Conservation (phyloP, 1,284 basidiomycete species). For the Malassezia vespertilionis region DNA sequence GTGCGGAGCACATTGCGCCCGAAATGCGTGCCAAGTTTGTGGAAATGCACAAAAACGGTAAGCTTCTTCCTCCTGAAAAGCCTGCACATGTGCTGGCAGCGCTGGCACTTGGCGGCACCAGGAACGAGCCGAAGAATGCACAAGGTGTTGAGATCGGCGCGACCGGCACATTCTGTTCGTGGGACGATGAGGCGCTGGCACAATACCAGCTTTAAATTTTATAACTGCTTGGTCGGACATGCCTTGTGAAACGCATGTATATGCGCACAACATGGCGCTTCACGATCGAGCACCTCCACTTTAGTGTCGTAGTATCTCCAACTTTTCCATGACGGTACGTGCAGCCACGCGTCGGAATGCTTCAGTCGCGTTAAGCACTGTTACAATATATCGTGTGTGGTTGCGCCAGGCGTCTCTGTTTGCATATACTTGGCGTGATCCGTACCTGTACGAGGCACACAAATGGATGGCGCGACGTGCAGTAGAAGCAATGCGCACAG, state of each 20-base stretch:
- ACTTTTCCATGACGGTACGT: too few relatives aligned
- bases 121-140: conserved; percentile 50
- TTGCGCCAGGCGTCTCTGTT: conserved; percentile 15
- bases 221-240: too few relatives aligned
- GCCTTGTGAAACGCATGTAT: too few relatives aligned
- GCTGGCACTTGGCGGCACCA: conserved; percentile 48
- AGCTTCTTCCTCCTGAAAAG: conserved; percentile 52
- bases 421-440: conserved; percentile 12
- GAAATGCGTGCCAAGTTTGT: conserved; percentile 56
- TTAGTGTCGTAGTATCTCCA: too few relatives aligned
- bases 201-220: too few relatives aligned
- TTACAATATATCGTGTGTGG: conserved; percentile 15
- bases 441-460: conserved; percentile 16
- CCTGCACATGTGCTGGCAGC: conserved; percentile 61
- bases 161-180: conserved; percentile 60
- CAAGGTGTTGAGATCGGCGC: conserved; percentile 25
- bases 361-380: too few relatives aligned
- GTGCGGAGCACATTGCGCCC: conserved; percentile 52
- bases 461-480: conserved; percentile 1
- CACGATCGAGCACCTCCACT: too few relatives aligned
- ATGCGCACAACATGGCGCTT: too few relatives aligned
- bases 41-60: conserved; percentile 56
- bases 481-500: neutral
- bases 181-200: conserved; percentile 46
- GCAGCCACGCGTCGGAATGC: too few relatives aligned